Evolutionary conservation across 2,329 filamentous ascomycete genomes (phyloP), one percentile per base, ranked within the genome.

Genomic region (Talaromyces marneffei): DNA sequence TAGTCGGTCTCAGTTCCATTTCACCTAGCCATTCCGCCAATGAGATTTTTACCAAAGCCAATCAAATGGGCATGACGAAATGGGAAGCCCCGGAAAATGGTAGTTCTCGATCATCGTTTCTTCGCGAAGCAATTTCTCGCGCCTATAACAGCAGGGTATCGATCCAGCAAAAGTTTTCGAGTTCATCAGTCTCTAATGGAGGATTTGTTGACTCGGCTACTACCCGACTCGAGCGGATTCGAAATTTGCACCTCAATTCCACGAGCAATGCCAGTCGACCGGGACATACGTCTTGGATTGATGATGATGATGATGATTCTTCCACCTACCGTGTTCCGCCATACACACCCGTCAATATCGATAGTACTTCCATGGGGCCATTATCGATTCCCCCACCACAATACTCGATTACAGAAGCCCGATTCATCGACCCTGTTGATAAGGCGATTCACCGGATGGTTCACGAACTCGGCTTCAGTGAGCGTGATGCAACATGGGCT

Each of bases 51-150:
- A 73, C 76, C 10, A 71, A 80, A 27, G 85, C 85, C 2, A 73
- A 79, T 31, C 69, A 78, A 27, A 78, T 82, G 14, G 83, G 83
- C n/a, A 81, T 84, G 74, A 82, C 81, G 1, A 75, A 77, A 54
- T 88, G 85, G 85, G 77, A 78, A 10, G 74, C 77, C 7, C 80
- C 81, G 0, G 70, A 75, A 9, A 69, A 70, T 39, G 78, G 76
- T 52, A 74, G 76, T 46, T 82, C 78, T 57, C 81, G 83, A 18
- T 75, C 78, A 12, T 80, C 77, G 2, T 88, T 88, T 71, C 76
- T 88, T 61, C 83, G 83, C 62, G 83, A 86, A 68, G 83, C 85
- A 1, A 79, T 86, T 33, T 79, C 82, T 0, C 81, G 83, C 23
- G 78, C 85, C 20, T 87, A 87, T 70, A 82, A 85, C 68, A 80